These are phyloP conservation scores for Tephrocybe rancida DNA, from an alignment of 768 basidiomycete genomes.

Conservation along the genomic window DNA sequence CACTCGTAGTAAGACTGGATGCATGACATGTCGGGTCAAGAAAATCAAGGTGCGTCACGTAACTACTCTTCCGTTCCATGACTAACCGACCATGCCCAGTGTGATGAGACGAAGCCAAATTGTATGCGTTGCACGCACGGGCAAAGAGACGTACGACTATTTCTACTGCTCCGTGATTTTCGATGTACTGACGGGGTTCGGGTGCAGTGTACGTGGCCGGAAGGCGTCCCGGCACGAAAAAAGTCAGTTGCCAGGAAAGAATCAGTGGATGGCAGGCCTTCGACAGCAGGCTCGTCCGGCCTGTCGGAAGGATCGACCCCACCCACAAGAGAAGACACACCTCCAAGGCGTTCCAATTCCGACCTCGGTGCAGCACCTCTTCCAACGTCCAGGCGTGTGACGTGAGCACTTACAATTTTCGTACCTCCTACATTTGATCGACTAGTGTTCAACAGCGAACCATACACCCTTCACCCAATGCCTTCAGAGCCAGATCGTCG, in stretches of 20 bases:
- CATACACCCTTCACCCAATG: constrained; percentile 47
- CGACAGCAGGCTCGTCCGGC: constrained; percentile 76
- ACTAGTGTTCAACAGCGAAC: constrained; percentile 37
- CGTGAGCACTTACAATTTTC: constrained; percentile 30
- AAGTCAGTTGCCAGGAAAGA: constrained; percentile 62
- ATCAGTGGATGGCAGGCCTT: constrained; percentile 63
- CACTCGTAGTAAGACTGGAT: constrained; percentile 92
- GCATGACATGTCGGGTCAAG: constrained; percentile 90
- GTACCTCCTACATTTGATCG: constrained; percentile 5
- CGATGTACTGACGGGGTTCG: constrained; percentile 8
- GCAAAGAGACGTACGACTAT: constrained; percentile 68
- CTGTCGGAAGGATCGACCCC: constrained; percentile 74
- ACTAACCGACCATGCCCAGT: constrained; percentile 44
- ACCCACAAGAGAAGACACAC: constrained; percentile 67
- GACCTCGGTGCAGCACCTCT: constrained; percentile 45
- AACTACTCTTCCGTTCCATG: constrained; percentile 1
- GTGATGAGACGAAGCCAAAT: constrained; percentile 88
- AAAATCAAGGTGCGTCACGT: constrained; percentile 82
- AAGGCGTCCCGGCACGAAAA: constrained; percentile 73
- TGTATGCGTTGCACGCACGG: constrained; percentile 88
- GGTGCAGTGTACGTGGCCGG: constrained; percentile 80
- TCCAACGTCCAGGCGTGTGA: constrained; percentile 37
- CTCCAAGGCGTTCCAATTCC: constrained; percentile 52
- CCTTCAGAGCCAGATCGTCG: constrained; percentile 50
- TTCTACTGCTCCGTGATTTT: not conserved